Evolutionary conservation across 1,284 basidiomycete genomes (phyloP).

Genomic region (Mrakiaceae sp.): DNA sequence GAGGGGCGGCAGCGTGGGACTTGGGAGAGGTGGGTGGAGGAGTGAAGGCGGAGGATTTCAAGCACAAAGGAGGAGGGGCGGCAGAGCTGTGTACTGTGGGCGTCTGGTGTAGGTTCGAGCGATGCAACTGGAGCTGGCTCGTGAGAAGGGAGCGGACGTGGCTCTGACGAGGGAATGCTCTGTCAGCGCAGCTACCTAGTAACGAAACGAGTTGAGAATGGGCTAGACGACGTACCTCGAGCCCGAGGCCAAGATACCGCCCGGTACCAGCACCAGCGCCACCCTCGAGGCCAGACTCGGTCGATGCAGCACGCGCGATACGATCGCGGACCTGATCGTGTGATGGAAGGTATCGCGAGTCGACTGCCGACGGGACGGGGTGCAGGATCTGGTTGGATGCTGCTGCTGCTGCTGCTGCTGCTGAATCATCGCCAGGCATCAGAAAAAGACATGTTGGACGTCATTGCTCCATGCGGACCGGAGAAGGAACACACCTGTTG

Average conservation of each 20-base stretch:
- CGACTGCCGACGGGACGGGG: constrained; percentile 1
- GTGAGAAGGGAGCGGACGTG: constrained; percentile 12
- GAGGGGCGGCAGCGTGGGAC: neutral
- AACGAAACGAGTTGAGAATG: neutral
- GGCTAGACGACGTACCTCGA: constrained; percentile 5
- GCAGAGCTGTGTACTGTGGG: neutral
- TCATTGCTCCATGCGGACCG: neutral
- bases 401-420: neutral
- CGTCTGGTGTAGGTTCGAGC: constrained; percentile 1
- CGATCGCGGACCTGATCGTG: constrained; percentile 3
- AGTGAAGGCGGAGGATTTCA: neutral
- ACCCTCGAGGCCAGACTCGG: constrained; percentile 4
- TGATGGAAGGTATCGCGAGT: constrained; percentile 4
- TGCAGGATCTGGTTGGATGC: neutral
- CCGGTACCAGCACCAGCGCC: constrained; percentile 5
- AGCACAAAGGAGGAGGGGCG: neutral
- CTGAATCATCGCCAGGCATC: neutral
- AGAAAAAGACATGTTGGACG: neutral
- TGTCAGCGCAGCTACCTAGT: neutral
- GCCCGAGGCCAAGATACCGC: neutral
- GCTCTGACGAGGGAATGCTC: neutral
- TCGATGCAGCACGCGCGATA: constrained; percentile 3
- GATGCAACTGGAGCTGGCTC: constrained; percentile 13
- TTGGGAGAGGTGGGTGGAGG: neutral
- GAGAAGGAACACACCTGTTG: neutral